These are phyloP conservation scores for Saccharomyces hybrid DNA, from an alignment of 1,139 yeast species.

Conservation along the genomic window DNA sequence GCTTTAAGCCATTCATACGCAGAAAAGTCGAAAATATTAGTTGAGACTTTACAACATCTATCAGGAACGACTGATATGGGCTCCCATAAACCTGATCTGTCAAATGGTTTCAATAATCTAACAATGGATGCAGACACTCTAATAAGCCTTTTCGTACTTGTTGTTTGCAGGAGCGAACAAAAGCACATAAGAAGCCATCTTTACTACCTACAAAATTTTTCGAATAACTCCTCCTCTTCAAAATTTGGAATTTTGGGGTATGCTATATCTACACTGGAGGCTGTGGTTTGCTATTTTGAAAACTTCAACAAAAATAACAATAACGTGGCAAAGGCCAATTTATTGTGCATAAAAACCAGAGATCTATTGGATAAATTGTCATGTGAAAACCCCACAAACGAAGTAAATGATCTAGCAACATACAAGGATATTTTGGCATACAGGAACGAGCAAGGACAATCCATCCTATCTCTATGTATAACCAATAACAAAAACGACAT, in stretches of 20 bases:
- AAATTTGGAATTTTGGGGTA: constrained; percentile 51
- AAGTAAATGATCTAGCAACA: constrained; percentile 24
- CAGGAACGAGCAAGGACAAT: constrained; percentile 58
- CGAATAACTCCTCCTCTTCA: constrained; percentile 40
- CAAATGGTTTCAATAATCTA: constrained; percentile 2
- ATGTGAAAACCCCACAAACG: constrained; percentile 29
- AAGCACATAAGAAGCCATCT: constrained; percentile 57
- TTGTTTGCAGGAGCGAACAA: constrained; percentile 57
- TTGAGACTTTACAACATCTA: constrained; percentile 47
- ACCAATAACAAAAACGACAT: constrained; percentile 38
- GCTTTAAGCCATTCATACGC: constrained; percentile 44
- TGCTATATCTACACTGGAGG: constrained; percentile 73
- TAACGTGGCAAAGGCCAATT: constrained; percentile 4
- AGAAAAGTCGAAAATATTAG: constrained; percentile 47
- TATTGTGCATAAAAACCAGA: constrained; percentile 6
- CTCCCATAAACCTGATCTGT: not conserved
- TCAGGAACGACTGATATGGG: constrained; percentile 30
- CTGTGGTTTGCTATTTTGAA: constrained; percentile 55
- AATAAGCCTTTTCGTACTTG: constrained; percentile 64
- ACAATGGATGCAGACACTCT: constrained; percentile 75
- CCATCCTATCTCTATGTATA: constrained; percentile 52
- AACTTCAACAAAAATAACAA: constrained; percentile 7
- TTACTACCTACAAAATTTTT: constrained; percentile 56
- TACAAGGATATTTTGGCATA: constrained; percentile 32
- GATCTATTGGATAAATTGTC: constrained; percentile 8